Evolutionary conservation across 2,329 filamentous ascomycete genomes (phyloP).

Genomic region (Fusarium falciforme): DNA sequence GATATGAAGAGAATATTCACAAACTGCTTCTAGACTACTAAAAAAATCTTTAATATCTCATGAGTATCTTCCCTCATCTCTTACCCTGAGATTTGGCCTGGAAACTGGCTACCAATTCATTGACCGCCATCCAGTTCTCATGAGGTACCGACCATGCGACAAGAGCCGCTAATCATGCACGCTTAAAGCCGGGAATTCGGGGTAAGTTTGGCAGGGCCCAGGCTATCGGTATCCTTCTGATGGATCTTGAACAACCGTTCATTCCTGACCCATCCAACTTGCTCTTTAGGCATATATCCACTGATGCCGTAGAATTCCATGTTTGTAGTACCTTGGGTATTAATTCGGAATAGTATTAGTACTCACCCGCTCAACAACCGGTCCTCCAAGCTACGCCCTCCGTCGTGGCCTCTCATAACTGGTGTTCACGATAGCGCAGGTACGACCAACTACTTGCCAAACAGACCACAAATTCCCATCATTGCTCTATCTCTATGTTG

Average conservation of each 20-base stretch:
- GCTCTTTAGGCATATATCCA: neutral
- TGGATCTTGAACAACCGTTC: neutral
- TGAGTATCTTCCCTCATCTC: neutral
- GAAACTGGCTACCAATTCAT: neutral
- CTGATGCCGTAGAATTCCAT: neutral
- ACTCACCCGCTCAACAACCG: neutral
- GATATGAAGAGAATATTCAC: neutral
- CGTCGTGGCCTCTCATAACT: neutral
- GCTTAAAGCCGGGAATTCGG: neutral
- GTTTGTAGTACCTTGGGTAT: neutral
- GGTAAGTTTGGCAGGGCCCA: neutral
- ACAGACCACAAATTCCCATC: neutral
- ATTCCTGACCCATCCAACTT: neutral
- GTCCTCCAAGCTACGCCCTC: neutral
- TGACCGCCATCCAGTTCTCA: neutral
- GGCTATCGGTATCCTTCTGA: neutral
- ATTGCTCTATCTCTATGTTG: neutral
- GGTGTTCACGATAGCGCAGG: neutral
- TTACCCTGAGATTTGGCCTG: neutral
- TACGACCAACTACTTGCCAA: conserved; percentile 3
- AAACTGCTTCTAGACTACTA: neutral
- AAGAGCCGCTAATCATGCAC: neutral
- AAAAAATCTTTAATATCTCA: neutral
- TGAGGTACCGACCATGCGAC: neutral
- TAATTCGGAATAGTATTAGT: neutral